A percentile compares a stretch with the other conserved stretches of the same genome.
phyloP scores from a whole-genome alignment of 176 grass and related monocot species.

The Pontederia crassipes region DNA sequence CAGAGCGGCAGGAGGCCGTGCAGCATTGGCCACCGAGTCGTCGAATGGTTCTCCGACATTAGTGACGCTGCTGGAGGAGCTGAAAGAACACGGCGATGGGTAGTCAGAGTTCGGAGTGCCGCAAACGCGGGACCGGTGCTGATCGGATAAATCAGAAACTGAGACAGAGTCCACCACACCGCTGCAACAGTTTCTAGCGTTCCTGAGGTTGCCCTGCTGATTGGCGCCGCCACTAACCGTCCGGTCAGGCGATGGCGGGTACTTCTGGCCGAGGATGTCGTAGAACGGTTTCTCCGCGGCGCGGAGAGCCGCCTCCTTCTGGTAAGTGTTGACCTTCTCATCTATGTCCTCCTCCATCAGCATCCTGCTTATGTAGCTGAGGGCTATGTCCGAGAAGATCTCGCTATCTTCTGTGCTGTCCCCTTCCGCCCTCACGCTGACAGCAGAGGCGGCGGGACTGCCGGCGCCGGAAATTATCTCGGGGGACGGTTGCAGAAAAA shows the following conservation, averaged over 20 bases:
- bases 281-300: constrained; percentile 86
- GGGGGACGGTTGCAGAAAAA: constrained; percentile 18
- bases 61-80: constrained; percentile 24
- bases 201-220: constrained; percentile 13
- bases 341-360: constrained; percentile 98
- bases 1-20: constrained; percentile 51
- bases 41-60: constrained; percentile 19
- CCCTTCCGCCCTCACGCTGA: constrained; percentile 23
- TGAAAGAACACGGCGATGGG: constrained; percentile 17
- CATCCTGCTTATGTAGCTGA: constrained; percentile 86
- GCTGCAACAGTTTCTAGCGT: constrained; percentile 13
- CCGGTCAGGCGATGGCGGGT: constrained; percentile 53
- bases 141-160: not conserved
- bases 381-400: constrained; percentile 80
- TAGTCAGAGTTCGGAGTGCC: constrained; percentile 13
- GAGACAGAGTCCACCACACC: constrained; percentile 19
- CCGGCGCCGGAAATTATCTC: not conserved
- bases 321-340: constrained; percentile 78
- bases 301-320: constrained; percentile 56
- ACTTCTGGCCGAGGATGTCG: constrained; percentile 89
- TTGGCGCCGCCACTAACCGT: constrained; percentile 20
- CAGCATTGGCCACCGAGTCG: constrained; percentile 51
- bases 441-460: not conserved
- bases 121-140: constrained; percentile 7
- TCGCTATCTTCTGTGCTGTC: constrained; percentile 81